phyloP scores from a whole-genome alignment of 257 asterid genomes.

The Plantago ovata region DNA sequence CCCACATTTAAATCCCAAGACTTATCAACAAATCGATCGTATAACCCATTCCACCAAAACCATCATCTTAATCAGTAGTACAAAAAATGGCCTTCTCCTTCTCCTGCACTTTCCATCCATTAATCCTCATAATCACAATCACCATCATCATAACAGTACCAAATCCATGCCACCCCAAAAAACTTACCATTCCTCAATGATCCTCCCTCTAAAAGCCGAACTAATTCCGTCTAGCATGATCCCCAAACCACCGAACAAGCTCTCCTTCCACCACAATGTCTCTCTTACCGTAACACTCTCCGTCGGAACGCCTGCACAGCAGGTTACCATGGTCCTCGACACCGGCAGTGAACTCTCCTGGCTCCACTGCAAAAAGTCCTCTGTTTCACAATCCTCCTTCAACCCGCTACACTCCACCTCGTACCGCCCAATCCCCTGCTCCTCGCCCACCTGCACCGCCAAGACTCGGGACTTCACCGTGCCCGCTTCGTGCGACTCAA shows the following conservation, averaged over 20 bases:
- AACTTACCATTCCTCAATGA: not conserved
- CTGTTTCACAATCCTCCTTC: conserved; percentile 35
- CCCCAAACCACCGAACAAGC: conserved; percentile 42
- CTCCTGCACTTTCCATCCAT: conserved; percentile 8
- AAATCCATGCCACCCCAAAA: conserved; percentile 23
- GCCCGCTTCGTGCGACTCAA: conserved; percentile 74
- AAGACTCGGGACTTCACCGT: conserved; percentile 54
- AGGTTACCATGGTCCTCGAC: conserved; percentile 78
- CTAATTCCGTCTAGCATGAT: conserved; percentile 27
- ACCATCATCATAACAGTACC: conserved; percentile 20
- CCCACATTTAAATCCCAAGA: not conserved
- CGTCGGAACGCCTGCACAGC: conserved; percentile 79
- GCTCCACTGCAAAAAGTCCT: conserved; percentile 58
- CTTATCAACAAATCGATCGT: not conserved
- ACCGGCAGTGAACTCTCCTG: conserved; percentile 90
- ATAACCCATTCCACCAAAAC: not conserved
- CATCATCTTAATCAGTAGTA: not conserved
- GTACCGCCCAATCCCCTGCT: conserved; percentile 55
- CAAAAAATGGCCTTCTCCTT: conserved; percentile 25
- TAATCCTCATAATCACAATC: conserved; percentile 21
- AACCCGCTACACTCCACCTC: conserved; percentile 49
- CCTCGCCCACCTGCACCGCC: conserved; percentile 56
- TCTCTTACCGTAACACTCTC: conserved; percentile 57
- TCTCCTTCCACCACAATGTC: conserved; percentile 67
- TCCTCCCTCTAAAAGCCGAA: conserved; percentile 42